Percentiles rank a stretch among this genome's conserved stretches.
Conservation (phyloP, 805 yeast species). For the Millerago galiae region DNA sequence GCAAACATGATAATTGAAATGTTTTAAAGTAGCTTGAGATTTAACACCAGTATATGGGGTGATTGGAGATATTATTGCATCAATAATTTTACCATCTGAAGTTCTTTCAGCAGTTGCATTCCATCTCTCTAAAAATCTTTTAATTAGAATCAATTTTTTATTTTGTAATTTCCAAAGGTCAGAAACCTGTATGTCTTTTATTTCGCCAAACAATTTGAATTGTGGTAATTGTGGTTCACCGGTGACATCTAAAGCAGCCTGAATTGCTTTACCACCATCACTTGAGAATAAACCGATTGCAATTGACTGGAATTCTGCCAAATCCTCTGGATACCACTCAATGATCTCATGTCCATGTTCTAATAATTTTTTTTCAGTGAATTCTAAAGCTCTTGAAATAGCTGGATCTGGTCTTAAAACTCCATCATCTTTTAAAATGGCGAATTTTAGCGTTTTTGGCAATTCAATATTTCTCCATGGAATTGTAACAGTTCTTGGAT, state of each 20-base stretch:
- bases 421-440: slow-evolving; percentile 36
- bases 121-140: slow-evolving; percentile 39
- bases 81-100: slow-evolving; percentile 35
- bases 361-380: slow-evolving; percentile 24
- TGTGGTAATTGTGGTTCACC: not conserved
- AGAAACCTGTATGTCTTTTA: slow-evolving; percentile 30
- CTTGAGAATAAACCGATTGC: slow-evolving; percentile 6
- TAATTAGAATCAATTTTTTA: slow-evolving; percentile 32
- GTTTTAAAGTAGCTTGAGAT: slow-evolving; percentile 15
- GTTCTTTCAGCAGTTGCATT: slow-evolving; percentile 29
- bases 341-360: slow-evolving; percentile 46
- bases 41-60: slow-evolving; percentile 31
- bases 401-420: slow-evolving; percentile 44
- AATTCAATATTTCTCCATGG: slow-evolving; percentile 35
- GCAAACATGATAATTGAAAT: slow-evolving; percentile 42
- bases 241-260: not conserved
- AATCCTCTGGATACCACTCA: slow-evolving; percentile 38
- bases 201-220: slow-evolving; percentile 31
- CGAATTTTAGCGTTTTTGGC: slow-evolving; percentile 35
- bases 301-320: slow-evolving; percentile 31
- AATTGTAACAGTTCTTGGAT: slow-evolving; percentile 33
- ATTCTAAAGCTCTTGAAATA: slow-evolving; percentile 37
- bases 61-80: slow-evolving; percentile 39
- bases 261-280: not conserved
- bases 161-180: slow-evolving; percentile 39